Evolutionary conservation across 192 early-diverging fungal species (phyloP).

Genomic region (Umbelopsis ramanniana): DNA sequence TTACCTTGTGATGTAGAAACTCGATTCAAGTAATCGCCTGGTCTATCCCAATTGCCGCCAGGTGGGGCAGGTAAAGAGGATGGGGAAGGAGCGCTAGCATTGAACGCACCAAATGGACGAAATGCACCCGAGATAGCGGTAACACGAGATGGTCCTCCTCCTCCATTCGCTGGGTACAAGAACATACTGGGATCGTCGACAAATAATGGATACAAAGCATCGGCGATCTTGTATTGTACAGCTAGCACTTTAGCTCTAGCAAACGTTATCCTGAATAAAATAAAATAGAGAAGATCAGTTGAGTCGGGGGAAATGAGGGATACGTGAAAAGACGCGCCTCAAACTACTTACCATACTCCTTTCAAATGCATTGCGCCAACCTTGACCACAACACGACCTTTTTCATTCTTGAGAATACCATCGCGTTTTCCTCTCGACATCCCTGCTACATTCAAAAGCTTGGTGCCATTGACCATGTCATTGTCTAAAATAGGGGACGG

Average conservation of each 20-base stretch:
- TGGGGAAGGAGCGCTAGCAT: neutral
- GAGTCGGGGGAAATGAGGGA: no score
- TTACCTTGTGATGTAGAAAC: slow-evolving; percentile 19
- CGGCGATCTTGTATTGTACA: slow-evolving; percentile 73
- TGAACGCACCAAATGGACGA: slow-evolving; percentile 16
- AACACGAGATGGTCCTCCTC: slow-evolving; percentile 9
- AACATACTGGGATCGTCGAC: slow-evolving; percentile 73
- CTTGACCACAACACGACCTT: slow-evolving; percentile 69
- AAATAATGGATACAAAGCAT: slow-evolving; percentile 73
- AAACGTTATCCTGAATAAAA: slow-evolving; percentile 58
- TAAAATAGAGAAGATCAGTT: neutral
- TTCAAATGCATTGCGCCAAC: slow-evolving; percentile 73
- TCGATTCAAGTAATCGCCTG: slow-evolving; percentile 9
- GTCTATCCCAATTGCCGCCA: slow-evolving; percentile 12
- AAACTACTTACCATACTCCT: slow-evolving; percentile 63
- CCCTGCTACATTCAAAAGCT: slow-evolving; percentile 69
- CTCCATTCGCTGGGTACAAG: slow-evolving; percentile 47
- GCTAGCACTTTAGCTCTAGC: slow-evolving; percentile 66
- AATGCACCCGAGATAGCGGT: slow-evolving; percentile 11
- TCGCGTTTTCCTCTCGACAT: slow-evolving; percentile 75
- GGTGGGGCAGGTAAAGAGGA: neutral
- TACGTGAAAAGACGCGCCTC: neutral
- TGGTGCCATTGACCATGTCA: slow-evolving; percentile 74
- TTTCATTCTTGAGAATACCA: slow-evolving; percentile 72
- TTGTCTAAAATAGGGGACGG: slow-evolving; percentile 52